phyloP scores from a whole-genome alignment of 2,329 filamentous ascomycete species.

The Colletotrichum agaves region DNA sequence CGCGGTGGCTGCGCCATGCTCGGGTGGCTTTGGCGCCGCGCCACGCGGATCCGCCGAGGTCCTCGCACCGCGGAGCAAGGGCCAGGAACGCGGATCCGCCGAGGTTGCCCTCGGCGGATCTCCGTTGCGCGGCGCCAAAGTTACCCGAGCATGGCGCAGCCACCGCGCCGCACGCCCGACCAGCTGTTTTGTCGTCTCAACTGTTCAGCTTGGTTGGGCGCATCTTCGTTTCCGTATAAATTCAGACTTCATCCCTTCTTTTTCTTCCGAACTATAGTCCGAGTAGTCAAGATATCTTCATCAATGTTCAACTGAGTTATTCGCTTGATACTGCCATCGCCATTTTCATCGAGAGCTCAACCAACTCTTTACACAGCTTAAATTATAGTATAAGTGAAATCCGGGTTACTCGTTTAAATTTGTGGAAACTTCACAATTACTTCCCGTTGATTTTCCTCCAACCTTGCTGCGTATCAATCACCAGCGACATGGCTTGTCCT shows the following conservation, averaged over 20 bases:
- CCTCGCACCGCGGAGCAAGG: no score
- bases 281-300: conserved; percentile 20
- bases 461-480: background rate
- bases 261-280: background rate
- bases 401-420: background rate
- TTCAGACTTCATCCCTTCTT: conserved; percentile 24
- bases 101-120: no score
- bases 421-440: background rate
- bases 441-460: background rate
- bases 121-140: no score
- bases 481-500: conserved; percentile 27
- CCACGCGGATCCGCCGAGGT: no score
- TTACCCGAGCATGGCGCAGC: no score
- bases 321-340: conserved; percentile 29
- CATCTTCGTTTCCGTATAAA: conserved; percentile 17
- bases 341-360: conserved; percentile 22
- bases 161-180: no score
- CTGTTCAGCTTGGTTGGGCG: background rate
- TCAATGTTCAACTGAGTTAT: conserved; percentile 19
- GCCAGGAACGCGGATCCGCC: no score
- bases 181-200: conserved; percentile 16
- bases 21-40: no score
- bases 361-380: no score
- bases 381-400: background rate
- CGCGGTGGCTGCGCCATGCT: no score